Conservation (phyloP, 2,329 filamentous ascomycete species). For the Magnaporthales sp. region DNA sequence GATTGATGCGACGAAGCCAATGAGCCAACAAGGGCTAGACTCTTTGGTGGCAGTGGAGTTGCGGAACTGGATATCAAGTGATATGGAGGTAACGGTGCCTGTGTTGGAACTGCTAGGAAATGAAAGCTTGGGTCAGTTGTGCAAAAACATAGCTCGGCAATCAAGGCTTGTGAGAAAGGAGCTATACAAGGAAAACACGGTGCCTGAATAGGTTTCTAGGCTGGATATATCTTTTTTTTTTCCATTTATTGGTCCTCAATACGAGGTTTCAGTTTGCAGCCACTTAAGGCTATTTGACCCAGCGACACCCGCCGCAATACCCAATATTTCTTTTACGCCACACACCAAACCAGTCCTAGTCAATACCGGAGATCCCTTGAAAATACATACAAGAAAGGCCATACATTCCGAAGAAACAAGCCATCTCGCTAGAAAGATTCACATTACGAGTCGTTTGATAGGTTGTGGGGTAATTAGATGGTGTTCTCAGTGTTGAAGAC, state of each 20-base stretch:
- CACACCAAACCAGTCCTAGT: not conserved
- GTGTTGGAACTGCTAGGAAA: too few species aligned
- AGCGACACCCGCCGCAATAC: not conserved
- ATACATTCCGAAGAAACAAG: not conserved
- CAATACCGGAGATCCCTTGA: not conserved
- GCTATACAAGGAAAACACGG: too few species aligned
- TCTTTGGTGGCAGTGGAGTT: too few species aligned
- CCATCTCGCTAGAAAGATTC: not conserved
- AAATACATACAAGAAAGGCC: not conserved
- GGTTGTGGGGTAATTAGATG: constrained; percentile 44
- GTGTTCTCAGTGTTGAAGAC: constrained; percentile 85
- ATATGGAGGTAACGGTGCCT: too few species aligned
- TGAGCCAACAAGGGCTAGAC: too few species aligned
- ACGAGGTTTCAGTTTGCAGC: not conserved
- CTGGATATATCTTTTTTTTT: not conserved
- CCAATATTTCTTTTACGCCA: not conserved
- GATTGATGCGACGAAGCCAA: too few species aligned
- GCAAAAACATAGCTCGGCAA: too few species aligned
- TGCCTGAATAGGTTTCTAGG: too few species aligned
- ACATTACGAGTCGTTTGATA: not conserved
- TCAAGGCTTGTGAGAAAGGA: too few species aligned
- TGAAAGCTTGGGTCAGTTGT: too few species aligned
- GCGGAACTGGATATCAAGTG: too few species aligned
- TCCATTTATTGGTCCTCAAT: not conserved
- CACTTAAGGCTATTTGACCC: not conserved